These are phyloP conservation scores for Akanthomyces lecanii DNA, from an alignment of 2,329 filamentous ascomycete genomes.

Conservation along the genomic window DNA sequence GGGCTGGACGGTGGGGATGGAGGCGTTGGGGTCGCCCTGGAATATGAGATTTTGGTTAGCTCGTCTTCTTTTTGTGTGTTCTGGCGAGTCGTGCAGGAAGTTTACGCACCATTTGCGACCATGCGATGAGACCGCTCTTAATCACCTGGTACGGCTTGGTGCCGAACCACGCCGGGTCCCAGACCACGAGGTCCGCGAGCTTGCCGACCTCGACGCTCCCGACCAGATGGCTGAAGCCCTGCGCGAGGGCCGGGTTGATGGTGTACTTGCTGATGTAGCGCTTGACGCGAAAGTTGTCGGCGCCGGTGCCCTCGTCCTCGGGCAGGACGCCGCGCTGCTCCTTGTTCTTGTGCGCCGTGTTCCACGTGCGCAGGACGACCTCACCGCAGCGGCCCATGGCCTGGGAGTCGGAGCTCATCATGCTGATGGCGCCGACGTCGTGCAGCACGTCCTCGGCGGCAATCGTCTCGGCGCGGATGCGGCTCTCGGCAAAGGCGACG, in stretches of 20 bases:
- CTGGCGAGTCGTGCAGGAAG: not conserved
- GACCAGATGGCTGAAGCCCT: conserved; percentile 83
- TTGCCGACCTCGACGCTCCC: conserved; percentile 88
- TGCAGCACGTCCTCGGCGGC: conserved; percentile 95
- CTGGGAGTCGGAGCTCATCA: conserved; percentile 95
- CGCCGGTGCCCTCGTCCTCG: conserved; percentile 73
- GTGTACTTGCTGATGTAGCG: conserved; percentile 95
- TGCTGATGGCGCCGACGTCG: conserved; percentile 89
- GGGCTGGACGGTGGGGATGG: conserved; percentile 83
- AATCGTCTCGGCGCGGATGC: conserved; percentile 93
- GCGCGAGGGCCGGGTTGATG: conserved; percentile 85
- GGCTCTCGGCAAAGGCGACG: conserved; percentile 88
- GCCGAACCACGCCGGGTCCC: conserved; percentile 81
- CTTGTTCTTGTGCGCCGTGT: conserved; percentile 97
- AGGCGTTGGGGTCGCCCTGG: conserved; percentile 67
- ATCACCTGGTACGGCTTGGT: conserved; percentile 77
- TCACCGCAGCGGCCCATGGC: conserved; percentile 97
- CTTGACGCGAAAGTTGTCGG: conserved; percentile 90
- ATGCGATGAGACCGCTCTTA: conserved; percentile 83
- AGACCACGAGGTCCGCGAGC: conserved; percentile 82
- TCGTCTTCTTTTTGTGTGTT: not conserved
- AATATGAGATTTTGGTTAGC: not conserved
- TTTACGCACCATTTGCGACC: conserved; percentile 70
- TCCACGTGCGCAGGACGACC: conserved; percentile 90
- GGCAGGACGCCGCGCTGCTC: conserved; percentile 69